Evolutionary conservation across 306 rosid genomes (phyloP).

Genomic region (Lithocarpus polystachyus): DNA sequence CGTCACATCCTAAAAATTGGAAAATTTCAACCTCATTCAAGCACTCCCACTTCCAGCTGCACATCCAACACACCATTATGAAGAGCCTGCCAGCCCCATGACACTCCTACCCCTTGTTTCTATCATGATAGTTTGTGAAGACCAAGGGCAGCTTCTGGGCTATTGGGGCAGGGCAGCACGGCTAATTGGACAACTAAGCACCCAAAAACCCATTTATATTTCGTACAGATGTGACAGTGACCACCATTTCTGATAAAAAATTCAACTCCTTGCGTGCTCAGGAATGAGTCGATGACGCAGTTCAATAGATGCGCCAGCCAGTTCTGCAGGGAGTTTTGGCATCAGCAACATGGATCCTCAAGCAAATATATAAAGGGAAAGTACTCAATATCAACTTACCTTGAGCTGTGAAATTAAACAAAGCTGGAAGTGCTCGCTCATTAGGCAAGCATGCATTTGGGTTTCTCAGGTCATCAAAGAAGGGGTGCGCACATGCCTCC

Average conservation of each 20-base stretch:
- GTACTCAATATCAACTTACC: slow-evolving; percentile 36
- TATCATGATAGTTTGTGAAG: neutral
- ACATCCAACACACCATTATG: slow-evolving; percentile 12
- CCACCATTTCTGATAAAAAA: neutral
- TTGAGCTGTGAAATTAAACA: slow-evolving; percentile 79
- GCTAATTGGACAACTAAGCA: slow-evolving; percentile 38
- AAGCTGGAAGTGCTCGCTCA: slow-evolving; percentile 69
- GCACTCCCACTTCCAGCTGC: slow-evolving; percentile 39
- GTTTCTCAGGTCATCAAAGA: slow-evolving; percentile 76
- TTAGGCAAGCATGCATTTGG: slow-evolving; percentile 64
- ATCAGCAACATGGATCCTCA: slow-evolving; percentile 19
- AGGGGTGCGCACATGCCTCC: slow-evolving; percentile 91
- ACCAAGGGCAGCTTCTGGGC: slow-evolving; percentile 22
- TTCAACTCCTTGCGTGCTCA: slow-evolving; percentile 58
- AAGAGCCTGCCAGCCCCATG: slow-evolving; percentile 29
- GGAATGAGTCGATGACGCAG: slow-evolving; percentile 88
- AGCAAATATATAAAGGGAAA: neutral
- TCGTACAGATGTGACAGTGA: slow-evolving; percentile 7
- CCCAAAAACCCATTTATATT: slow-evolving; percentile 43
- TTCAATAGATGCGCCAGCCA: slow-evolving; percentile 71
- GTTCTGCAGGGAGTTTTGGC: slow-evolving; percentile 48
- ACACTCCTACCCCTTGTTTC: slow-evolving; percentile 21
- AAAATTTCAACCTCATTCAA: slow-evolving; percentile 27
- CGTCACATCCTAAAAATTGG: slow-evolving; percentile 27
- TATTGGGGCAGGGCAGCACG: slow-evolving; percentile 35